Conservation (phyloP, 2,329 filamentous ascomycete genomes). For the Ilyonectria sp. region DNA sequence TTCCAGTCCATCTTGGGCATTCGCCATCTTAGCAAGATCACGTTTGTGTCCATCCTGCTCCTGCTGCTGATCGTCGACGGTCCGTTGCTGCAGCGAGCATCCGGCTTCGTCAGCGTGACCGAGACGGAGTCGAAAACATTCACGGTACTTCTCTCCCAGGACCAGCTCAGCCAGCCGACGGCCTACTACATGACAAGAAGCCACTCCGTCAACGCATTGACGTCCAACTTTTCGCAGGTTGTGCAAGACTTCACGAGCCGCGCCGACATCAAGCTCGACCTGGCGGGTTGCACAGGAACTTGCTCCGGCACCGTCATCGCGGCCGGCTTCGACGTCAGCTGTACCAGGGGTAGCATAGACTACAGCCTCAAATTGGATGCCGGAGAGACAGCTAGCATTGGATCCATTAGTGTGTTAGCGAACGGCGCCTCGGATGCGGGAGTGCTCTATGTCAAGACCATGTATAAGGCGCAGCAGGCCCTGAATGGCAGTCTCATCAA, state of each 20-base stretch:
- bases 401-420: background rate
- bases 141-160: background rate
- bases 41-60: conserved; percentile 14
- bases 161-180: conserved; percentile 12
- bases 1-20: conserved; percentile 7
- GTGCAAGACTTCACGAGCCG: conserved; percentile 20
- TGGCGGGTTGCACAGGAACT: conserved; percentile 16
- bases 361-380: background rate
- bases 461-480: conserved; percentile 7
- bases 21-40: conserved; percentile 18
- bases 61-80: conserved; percentile 11
- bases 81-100: conserved; percentile 16
- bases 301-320: conserved; percentile 19
- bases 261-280: background rate
- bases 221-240: conserved; percentile 17
- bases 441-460: conserved; percentile 5
- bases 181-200: conserved; percentile 26
- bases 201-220: conserved; percentile 6
- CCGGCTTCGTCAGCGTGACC: background rate
- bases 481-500: conserved; percentile 12
- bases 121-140: background rate
- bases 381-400: conserved; percentile 11
- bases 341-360: background rate
- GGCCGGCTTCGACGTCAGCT: conserved; percentile 17
- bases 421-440: conserved; percentile 4